Evolutionary conservation across 75 land plant species (phyloP).

Genomic region (Pseudotsuga menziesii): DNA sequence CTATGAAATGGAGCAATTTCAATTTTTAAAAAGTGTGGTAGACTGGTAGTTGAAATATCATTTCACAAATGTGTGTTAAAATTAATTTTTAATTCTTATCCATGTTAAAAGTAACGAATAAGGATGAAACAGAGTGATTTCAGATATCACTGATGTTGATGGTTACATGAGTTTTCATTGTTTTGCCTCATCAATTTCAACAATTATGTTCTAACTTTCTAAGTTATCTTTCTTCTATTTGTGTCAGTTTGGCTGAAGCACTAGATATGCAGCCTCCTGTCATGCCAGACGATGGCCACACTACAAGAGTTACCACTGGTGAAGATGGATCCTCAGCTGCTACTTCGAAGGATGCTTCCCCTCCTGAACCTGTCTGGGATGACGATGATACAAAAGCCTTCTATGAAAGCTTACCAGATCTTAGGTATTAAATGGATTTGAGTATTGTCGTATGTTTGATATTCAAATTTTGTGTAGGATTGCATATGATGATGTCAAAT

Average conservation of each 20-base stretch:
- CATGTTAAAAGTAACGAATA: too few species aligned
- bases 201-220: constrained; percentile 2
- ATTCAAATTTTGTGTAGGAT: background rate
- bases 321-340: constrained; percentile 58
- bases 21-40: too few species aligned
- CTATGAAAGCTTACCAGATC: constrained; percentile 95
- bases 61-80: too few species aligned
- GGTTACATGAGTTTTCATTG: background rate
- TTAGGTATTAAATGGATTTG: constrained; percentile 48
- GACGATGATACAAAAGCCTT: constrained; percentile 97
- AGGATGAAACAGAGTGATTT: background rate
- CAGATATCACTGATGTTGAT: background rate
- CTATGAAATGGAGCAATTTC: too few species aligned
- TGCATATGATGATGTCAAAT: background rate
- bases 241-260: constrained; percentile 87
- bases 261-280: constrained; percentile 95
- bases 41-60: too few species aligned
- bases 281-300: constrained; percentile 98
- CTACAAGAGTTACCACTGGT: constrained; percentile 82
- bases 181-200: background rate
- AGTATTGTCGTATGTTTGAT: background rate
- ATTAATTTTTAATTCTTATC: too few species aligned
- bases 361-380: constrained; percentile 90
- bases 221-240: background rate
- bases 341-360: constrained; percentile 68